Evolutionary conservation across 345 rosid species (phyloP), one percentile per base, ranked within the genome.

Genomic region (Populus pruinosa): DNA sequence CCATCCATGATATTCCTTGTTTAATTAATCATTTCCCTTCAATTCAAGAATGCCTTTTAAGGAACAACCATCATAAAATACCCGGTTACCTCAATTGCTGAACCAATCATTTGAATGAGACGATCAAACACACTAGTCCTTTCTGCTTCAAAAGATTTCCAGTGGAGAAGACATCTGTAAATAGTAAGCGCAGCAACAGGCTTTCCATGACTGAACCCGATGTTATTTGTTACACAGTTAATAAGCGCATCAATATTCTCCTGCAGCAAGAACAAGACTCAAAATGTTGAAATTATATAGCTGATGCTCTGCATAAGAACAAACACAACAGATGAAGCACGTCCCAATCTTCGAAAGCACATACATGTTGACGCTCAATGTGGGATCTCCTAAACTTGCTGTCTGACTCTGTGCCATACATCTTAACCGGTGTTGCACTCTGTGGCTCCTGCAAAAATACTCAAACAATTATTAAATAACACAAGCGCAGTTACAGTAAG

Each of bases 101-200:
- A 91, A 88, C 99, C 99, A 76, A 96, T 96, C 97, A 92, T 90
- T 87, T 96, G 97, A 87, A 96, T 89, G 35, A 96, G 98, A 76
- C 95, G 93, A 84, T 96, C 98, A 87, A 96, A 96, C 49, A 92
- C 97, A 84, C 86, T 96, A 67, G 97, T 92, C 85, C 87, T 93
- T 81, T 96, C 98, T 16, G 98, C 98, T 86, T 94, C 99, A 83
- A 94, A 96, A 67, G 97, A 96, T 81, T 96, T 96, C 98, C 99
- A 93, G 62, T 92, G 92, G 78, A 96, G 94, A 79, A 93, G 99
- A 85, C 98, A 96, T 78, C 86, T 93, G 81, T 96, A 96, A 77
- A 92, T 92, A 73, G 99, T 93, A 86, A 93, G 90, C 74, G 98
- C 99, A 35, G 99, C 98, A 83, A 92, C 76, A 62, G 99, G 93